These are phyloP conservation scores for Schizophyllum commune DNA, from an alignment of 1,284 basidiomycete genomes.

Conservation along the genomic window DNA sequence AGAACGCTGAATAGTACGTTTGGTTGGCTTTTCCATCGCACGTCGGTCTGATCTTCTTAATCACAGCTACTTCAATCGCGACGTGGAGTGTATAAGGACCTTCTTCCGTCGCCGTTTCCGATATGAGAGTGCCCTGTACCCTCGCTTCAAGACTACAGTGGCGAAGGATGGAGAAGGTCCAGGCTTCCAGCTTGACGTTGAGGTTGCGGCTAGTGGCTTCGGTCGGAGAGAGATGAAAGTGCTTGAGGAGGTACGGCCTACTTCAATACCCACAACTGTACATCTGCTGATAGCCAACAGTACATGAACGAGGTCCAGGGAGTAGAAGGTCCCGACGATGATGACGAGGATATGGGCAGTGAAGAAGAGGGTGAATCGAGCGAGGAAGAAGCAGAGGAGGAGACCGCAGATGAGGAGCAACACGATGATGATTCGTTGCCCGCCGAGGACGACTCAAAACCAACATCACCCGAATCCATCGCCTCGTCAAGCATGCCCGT, in stretches of 20 bases:
- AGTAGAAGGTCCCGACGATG: conserved; percentile 28
- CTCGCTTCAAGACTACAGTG: conserved; percentile 68
- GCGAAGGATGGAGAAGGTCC: conserved; percentile 39
- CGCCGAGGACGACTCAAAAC: conserved; percentile 17
- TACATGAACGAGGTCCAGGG: conserved; percentile 60
- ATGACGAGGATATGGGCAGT: conserved; percentile 22
- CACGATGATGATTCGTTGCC: conserved; percentile 19
- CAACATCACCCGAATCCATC: neutral
- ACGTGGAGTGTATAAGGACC: conserved; percentile 91
- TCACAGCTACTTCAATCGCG: conserved; percentile 93
- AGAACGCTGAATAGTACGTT: conserved; percentile 91
- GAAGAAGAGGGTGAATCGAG: conserved; percentile 18
- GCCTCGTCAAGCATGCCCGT: neutral
- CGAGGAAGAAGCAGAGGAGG: conserved; percentile 26
- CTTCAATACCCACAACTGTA: conserved; percentile 4
- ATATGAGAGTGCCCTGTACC: conserved; percentile 87
- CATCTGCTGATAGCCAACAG: conserved; percentile 23
- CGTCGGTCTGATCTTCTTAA: neutral
- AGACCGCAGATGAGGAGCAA: conserved; percentile 29
- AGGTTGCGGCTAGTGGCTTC: conserved; percentile 90
- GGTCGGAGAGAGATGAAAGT: conserved; percentile 74
- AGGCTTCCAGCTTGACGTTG: conserved; percentile 73
- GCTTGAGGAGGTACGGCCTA: conserved; percentile 67
- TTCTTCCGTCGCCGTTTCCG: conserved; percentile 92
- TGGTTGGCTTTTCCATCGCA: conserved; percentile 9